Evolutionary conservation across 2,329 filamentous ascomycete species (phyloP).

Genomic region (Alternaria sp.): DNA sequence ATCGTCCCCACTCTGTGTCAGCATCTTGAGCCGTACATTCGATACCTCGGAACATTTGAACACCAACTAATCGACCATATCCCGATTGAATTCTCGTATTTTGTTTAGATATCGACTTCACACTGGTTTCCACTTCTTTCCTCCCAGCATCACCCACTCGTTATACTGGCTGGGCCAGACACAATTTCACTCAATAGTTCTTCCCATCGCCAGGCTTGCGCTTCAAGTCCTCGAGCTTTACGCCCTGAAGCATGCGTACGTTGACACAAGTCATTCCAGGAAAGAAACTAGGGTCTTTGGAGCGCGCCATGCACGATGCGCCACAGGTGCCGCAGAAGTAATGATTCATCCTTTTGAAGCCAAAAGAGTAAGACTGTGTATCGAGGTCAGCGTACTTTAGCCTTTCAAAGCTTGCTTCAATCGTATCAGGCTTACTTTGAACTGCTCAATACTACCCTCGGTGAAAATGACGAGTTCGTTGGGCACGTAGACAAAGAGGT

Average conservation of each 20-base stretch:
- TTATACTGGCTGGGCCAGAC: neutral
- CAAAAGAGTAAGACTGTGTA: conserved; percentile 41
- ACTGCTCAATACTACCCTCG: conserved; percentile 28
- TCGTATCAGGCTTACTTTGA: conserved; percentile 17
- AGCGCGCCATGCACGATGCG: conserved; percentile 33
- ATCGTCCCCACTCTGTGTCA: neutral
- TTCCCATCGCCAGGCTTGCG: conserved; percentile 37
- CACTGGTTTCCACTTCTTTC: neutral
- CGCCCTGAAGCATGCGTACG: conserved; percentile 38
- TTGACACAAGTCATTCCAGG: conserved; percentile 36
- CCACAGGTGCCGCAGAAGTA: conserved; percentile 47
- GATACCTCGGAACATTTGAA: neutral
- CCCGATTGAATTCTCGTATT: neutral
- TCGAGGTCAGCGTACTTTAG: neutral
- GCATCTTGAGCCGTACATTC: neutral
- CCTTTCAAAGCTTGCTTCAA: neutral
- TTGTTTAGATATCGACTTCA: neutral
- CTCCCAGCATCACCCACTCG: neutral
- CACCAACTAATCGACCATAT: neutral
- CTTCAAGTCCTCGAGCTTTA: conserved; percentile 39
- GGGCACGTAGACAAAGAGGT: conserved; percentile 55
- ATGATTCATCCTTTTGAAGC: conserved; percentile 26
- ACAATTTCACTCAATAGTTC: conserved; percentile 20
- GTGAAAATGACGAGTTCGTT: conserved; percentile 29
- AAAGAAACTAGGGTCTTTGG: conserved; percentile 25